phyloP scores from a whole-genome alignment of 2,329 filamentous ascomycete species.

The Pleoardoris graminearum region DNA sequence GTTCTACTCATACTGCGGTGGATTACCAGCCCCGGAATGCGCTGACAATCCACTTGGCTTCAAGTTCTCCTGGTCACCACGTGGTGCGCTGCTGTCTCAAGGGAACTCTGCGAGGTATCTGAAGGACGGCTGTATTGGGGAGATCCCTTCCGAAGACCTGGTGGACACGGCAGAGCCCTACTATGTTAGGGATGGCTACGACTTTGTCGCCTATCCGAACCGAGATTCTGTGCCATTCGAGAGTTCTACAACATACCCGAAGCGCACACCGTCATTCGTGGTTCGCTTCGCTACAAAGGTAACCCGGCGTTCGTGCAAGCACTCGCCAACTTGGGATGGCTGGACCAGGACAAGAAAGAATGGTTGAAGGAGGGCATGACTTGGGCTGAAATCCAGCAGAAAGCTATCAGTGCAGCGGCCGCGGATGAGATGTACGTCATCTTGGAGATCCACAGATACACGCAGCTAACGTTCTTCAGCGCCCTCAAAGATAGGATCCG shows the following conservation, averaged over 20 bases:
- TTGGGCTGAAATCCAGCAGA: constrained; percentile 11
- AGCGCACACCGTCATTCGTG: constrained; percentile 12
- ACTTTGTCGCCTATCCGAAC: constrained; percentile 15
- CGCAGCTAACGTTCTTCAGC: too few species aligned
- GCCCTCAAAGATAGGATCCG: too few species aligned
- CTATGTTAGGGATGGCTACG: constrained; percentile 11
- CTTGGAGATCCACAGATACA: too few species aligned
- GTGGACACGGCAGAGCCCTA: constrained; percentile 12
- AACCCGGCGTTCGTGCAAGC: constrained; percentile 11
- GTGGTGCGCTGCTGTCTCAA: constrained; percentile 12
- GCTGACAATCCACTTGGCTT: constrained; percentile 16
- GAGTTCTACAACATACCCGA: constrained; percentile 9
- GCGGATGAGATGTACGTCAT: constrained; percentile 1
- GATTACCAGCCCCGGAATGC: constrained; percentile 10
- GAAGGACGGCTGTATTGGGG: constrained; percentile 2
- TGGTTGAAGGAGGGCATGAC: constrained; percentile 18
- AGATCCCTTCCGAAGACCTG: constrained; percentile 6
- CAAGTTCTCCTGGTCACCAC: constrained; percentile 18
- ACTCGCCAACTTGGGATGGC: constrained; percentile 12
- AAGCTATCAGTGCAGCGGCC: background rate
- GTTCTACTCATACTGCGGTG: constrained; percentile 17
- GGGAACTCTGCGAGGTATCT: constrained; percentile 10
- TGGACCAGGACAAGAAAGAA: constrained; percentile 7
- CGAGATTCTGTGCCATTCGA: constrained; percentile 8
- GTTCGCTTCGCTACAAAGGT: constrained; percentile 14